A percentile compares a stretch with the other conserved stretches of the same genome.
phyloP scores from a whole-genome alignment of 2,329 filamentous ascomycete genomes.

The Aureobasidium sp. region DNA sequence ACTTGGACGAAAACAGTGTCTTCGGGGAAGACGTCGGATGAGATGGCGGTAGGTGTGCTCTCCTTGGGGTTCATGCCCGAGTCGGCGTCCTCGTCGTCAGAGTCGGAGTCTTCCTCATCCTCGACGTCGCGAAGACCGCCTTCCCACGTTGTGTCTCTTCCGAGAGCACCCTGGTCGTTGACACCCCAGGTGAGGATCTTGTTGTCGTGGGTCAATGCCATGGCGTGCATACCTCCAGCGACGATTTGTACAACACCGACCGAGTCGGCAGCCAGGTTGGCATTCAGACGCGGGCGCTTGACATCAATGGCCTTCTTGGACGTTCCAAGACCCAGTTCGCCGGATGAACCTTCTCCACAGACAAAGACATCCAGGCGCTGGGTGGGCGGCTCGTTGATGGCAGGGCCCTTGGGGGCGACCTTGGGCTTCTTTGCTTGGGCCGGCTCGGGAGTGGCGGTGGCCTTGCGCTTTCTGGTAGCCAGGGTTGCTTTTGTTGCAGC shows the following conservation, averaged over 20 bases:
- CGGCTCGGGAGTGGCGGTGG: conserved; percentile 17
- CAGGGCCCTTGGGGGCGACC: conserved; percentile 19
- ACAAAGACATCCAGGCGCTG: conserved; percentile 64
- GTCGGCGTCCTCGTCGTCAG: conserved; percentile 50
- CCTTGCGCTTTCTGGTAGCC: conserved; percentile 17
- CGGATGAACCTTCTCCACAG: conserved; percentile 70
- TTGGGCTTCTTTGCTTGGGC: conserved; percentile 20
- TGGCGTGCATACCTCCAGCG: conserved; percentile 73
- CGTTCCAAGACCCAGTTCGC: conserved; percentile 69
- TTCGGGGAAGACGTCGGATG: conserved; percentile 47
- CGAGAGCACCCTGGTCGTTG: conserved; percentile 75
- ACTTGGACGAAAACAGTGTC: conserved; percentile 58
- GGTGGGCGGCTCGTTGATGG: conserved; percentile 57
- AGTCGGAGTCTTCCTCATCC: conserved; percentile 46
- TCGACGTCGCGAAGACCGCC: conserved; percentile 51
- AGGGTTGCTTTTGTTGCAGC: conserved; percentile 14
- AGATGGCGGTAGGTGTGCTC: conserved; percentile 54
- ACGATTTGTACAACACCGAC: conserved; percentile 66
- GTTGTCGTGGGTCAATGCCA: conserved; percentile 70
- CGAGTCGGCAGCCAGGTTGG: conserved; percentile 45
- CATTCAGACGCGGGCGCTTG: conserved; percentile 63
- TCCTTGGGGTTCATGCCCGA: conserved; percentile 63
- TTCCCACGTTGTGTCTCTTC: conserved; percentile 61
- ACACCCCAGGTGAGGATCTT: conserved; percentile 80
- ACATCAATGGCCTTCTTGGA: conserved; percentile 60